Conservation (phyloP, 2,329 filamentous ascomycete species). For the Shiraia bambusicola region DNA sequence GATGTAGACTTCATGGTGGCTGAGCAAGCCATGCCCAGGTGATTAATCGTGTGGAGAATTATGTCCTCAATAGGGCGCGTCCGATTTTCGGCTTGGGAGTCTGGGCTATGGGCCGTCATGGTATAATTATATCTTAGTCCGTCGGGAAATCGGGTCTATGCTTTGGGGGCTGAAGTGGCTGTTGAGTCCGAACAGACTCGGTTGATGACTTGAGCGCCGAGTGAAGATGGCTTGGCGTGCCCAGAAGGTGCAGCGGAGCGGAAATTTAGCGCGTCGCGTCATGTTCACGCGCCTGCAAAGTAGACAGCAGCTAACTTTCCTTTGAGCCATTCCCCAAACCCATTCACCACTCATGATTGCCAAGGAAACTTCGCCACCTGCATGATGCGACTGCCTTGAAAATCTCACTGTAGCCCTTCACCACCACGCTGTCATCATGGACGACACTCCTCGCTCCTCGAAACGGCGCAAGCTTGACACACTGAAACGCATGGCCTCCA, state of each 20-base stretch:
- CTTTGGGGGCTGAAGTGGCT: no score
- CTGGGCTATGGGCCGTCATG: no score
- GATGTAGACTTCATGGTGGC: no score
- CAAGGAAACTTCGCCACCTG: slow-evolving; percentile 1
- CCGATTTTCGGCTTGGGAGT: slow-evolving; percentile 3
- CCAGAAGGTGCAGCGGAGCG: slow-evolving; percentile 6
- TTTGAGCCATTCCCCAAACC: neutral
- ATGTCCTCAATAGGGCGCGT: slow-evolving; percentile 23
- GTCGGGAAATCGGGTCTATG: no score
- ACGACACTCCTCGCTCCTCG: slow-evolving; percentile 38
- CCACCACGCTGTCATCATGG: slow-evolving; percentile 22
- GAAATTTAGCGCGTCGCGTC: slow-evolving; percentile 23
- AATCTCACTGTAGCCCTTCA: neutral
- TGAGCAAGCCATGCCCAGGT: no score
- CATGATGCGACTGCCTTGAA: neutral
- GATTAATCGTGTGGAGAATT: no score
- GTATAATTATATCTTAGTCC: no score
- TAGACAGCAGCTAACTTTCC: slow-evolving; percentile 6
- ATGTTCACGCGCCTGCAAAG: slow-evolving; percentile 11
- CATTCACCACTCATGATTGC: slow-evolving; percentile 7
- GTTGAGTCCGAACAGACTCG: no score
- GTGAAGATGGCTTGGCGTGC: slow-evolving; percentile 9
- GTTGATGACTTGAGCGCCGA: neutral
- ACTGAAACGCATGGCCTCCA: slow-evolving; percentile 23
- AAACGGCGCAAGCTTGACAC: slow-evolving; percentile 42